Conservation (phyloP, 2,329 filamentous ascomycete genomes). For the Apiospora marii region DNA sequence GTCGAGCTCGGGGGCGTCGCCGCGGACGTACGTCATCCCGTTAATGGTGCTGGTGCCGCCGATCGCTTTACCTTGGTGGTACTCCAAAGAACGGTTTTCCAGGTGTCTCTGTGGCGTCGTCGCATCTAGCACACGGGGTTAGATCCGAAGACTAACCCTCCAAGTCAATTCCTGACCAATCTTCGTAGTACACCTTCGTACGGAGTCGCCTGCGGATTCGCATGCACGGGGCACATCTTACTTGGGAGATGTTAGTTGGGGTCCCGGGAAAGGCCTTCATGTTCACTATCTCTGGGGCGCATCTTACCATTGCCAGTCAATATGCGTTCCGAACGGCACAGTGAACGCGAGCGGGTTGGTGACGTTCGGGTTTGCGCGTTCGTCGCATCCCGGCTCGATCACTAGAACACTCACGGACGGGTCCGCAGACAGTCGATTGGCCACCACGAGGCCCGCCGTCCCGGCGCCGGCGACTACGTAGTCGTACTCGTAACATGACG, state of each 20-base stretch:
- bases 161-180: too few relatives aligned
- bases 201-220: too few relatives aligned
- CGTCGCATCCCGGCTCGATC: slow-evolving; percentile 48
- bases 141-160: neutral
- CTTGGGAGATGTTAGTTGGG: neutral
- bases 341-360: slow-evolving; percentile 40
- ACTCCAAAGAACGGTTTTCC: slow-evolving; percentile 43
- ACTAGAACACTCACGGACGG: slow-evolving; percentile 44
- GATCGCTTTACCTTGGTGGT: slow-evolving; percentile 47
- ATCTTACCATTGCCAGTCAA: slow-evolving; percentile 44
- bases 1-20: slow-evolving; percentile 50
- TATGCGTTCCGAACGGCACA: slow-evolving; percentile 36
- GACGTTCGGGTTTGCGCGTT: slow-evolving; percentile 45
- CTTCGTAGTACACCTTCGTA: too few relatives aligned
- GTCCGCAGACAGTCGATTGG: slow-evolving; percentile 47
- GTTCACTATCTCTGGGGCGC: neutral
- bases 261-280: neutral
- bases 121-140: slow-evolving; percentile 27
- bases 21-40: slow-evolving; percentile 56
- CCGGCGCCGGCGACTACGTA: slow-evolving; percentile 50
- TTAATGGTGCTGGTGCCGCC: slow-evolving; percentile 52
- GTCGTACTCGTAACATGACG: slow-evolving; percentile 33
- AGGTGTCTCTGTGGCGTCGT: slow-evolving; percentile 42
- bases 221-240: neutral
- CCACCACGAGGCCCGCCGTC: slow-evolving; percentile 46